phyloP scores from a whole-genome alignment of 305 asterid genomes.

The Solanum hybrid region DNA sequence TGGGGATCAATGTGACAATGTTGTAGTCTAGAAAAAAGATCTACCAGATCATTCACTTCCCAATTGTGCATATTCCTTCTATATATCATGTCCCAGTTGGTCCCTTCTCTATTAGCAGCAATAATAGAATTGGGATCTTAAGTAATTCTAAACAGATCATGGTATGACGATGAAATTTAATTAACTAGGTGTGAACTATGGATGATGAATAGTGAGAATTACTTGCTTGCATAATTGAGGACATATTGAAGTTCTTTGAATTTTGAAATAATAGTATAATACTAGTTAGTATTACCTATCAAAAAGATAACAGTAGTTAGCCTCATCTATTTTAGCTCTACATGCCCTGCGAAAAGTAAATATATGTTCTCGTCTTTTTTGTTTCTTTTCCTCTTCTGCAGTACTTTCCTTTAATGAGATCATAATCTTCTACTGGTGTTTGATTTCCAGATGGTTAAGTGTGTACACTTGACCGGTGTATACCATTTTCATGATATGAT shows the following conservation, averaged over 20 bases:
- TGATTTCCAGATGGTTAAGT: conserved; percentile 57
- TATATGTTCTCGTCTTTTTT: neutral
- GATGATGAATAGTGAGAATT: neutral
- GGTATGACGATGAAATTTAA: neutral
- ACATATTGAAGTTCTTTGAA: neutral
- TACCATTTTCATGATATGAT: conserved; percentile 96
- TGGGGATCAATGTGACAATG: neutral
- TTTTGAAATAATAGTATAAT: neutral
- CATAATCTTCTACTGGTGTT: neutral
- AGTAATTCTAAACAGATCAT: neutral
- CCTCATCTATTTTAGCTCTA: neutral
- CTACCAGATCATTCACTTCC: neutral
- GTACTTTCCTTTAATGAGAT: neutral
- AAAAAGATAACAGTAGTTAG: neutral
- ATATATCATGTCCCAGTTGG: neutral
- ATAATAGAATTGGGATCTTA: neutral
- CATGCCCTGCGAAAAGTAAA: neutral
- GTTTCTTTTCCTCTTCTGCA: neutral
- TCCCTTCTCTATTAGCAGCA: neutral
- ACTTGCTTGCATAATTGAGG: neutral
- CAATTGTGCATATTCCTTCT: neutral
- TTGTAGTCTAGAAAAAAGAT: neutral
- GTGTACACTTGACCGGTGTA: conserved; percentile 42
- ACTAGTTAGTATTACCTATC: neutral
- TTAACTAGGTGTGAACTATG: neutral